phyloP scores from a whole-genome alignment of 2,329 filamentous ascomycete species.

The Paecilomyces sp. region DNA sequence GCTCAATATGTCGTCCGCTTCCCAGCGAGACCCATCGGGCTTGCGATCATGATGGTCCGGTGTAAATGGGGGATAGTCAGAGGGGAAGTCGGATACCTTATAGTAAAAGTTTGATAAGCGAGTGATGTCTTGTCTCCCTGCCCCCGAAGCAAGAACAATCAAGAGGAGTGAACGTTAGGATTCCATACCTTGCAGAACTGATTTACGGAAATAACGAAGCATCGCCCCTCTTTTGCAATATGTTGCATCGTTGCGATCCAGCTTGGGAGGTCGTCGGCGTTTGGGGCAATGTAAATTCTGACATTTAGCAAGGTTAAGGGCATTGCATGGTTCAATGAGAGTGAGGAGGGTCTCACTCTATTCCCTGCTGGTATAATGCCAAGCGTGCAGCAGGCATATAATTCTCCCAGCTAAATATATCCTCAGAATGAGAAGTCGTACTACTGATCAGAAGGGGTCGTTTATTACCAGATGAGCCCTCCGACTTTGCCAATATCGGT shows the following conservation, averaged over 20 bases:
- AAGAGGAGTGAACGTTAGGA: too few species aligned
- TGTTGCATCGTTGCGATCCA: slow-evolving; percentile 40
- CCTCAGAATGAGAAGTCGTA: too few species aligned
- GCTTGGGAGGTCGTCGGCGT: slow-evolving; percentile 19
- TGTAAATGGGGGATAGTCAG: slow-evolving; percentile 33
- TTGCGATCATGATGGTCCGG: slow-evolving; percentile 5
- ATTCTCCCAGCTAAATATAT: slow-evolving; percentile 30
- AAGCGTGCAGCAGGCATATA: slow-evolving; percentile 39
- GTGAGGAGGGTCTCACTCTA: background rate
- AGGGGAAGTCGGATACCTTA: slow-evolving; percentile 32
- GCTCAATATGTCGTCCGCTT: background rate
- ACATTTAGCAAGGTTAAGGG: too few species aligned
- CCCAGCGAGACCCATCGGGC: slow-evolving; percentile 21
- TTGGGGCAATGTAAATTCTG: slow-evolving; percentile 21
- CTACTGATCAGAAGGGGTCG: too few species aligned
- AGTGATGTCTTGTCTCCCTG: too few species aligned
- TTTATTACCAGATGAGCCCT: slow-evolving; percentile 26
- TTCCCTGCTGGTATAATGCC: slow-evolving; percentile 34
- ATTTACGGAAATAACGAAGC: slow-evolving; percentile 38
- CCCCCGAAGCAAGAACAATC: too few species aligned
- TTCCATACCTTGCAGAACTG: slow-evolving; percentile 23
- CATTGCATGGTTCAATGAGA: too few species aligned
- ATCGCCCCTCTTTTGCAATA: slow-evolving; percentile 40
- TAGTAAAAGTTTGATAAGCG: too few species aligned
- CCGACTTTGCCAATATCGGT: slow-evolving; percentile 36